Evolutionary conservation across 2,329 filamentous ascomycete species (phyloP).

Genomic region (Pyrenochaeta sp.): DNA sequence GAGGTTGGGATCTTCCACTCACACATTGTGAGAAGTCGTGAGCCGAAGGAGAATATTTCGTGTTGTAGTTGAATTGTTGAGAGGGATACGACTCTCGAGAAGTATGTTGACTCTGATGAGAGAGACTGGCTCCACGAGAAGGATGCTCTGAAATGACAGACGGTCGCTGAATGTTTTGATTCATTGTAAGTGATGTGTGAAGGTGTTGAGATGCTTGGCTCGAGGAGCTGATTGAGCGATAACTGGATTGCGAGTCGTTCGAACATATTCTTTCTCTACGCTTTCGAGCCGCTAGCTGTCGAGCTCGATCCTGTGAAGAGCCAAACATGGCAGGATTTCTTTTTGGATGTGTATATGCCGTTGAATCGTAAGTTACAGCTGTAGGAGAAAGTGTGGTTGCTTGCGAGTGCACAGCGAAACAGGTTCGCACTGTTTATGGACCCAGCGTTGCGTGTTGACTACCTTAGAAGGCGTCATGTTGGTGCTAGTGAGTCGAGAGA

Average conservation of each 20-base stretch:
- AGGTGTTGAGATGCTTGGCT: slow-evolving; percentile 14
- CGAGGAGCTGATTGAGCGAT: slow-evolving; percentile 24
- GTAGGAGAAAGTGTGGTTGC: slow-evolving; percentile 11
- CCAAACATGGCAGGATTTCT: slow-evolving; percentile 39
- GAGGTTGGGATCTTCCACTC: slow-evolving; percentile 1
- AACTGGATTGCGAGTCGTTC: slow-evolving; percentile 21
- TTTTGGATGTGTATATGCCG: slow-evolving; percentile 7
- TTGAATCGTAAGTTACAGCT: slow-evolving; percentile 6
- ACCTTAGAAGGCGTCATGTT: background rate
- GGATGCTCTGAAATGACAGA: background rate
- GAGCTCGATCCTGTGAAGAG: slow-evolving; percentile 44
- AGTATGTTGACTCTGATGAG: background rate
- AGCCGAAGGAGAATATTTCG: background rate
- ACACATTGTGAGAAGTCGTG: slow-evolving; percentile 7
- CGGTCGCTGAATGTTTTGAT: background rate
- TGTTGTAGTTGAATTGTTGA: background rate
- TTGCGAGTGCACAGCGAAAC: background rate
- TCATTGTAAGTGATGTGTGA: background rate
- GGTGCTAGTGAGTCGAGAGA: too few relatives aligned
- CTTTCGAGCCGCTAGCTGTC: slow-evolving; percentile 44
- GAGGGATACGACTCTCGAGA: background rate
- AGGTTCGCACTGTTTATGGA: slow-evolving; percentile 11
- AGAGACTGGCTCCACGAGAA: background rate
- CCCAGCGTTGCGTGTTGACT: background rate
- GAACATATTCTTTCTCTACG: slow-evolving; percentile 37